These are phyloP conservation scores for Luffa acutangula DNA, from an alignment of 306 rosid genomes.

Conservation along the genomic window DNA sequence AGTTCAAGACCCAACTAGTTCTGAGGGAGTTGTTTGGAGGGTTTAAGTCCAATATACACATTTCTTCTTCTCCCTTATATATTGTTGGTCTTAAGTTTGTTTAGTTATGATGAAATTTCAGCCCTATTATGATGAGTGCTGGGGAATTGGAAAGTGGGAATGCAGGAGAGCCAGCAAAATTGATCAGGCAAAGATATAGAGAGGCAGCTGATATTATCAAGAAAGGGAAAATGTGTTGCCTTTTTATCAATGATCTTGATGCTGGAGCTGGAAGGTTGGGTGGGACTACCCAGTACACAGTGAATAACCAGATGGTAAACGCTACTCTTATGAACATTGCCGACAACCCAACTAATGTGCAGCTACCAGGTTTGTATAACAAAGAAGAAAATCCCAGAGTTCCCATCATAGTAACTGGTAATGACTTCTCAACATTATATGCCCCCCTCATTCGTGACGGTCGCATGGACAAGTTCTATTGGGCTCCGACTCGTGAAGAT, in stretches of 20 bases:
- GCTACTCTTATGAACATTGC: slow-evolving; percentile 60
- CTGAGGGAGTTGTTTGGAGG: background rate
- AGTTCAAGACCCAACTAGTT: slow-evolving; percentile 14
- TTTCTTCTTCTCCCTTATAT: background rate
- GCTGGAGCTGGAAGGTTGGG: slow-evolving; percentile 54
- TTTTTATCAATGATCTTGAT: slow-evolving; percentile 50
- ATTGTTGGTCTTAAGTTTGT: slow-evolving; percentile 4
- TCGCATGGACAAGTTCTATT: slow-evolving; percentile 53
- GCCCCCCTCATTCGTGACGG: slow-evolving; percentile 59
- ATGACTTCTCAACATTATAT: slow-evolving; percentile 48
- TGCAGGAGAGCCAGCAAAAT: slow-evolving; percentile 90
- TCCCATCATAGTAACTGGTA: slow-evolving; percentile 41
- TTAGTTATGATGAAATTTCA: slow-evolving; percentile 15
- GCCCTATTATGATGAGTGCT: slow-evolving; percentile 92
- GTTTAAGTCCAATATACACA: too few relatives aligned
- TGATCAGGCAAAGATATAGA: slow-evolving; percentile 77
- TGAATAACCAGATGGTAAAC: slow-evolving; percentile 54
- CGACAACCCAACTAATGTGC: slow-evolving; percentile 49
- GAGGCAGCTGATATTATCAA: slow-evolving; percentile 67
- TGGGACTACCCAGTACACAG: slow-evolving; percentile 52
- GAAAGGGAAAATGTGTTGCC: slow-evolving; percentile 49
- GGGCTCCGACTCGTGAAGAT: slow-evolving; percentile 54
- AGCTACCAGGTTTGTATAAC: slow-evolving; percentile 50
- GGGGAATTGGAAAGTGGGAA: slow-evolving; percentile 94
- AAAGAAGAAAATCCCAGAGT: slow-evolving; percentile 47